These are phyloP conservation scores for Pseudopithomyces maydicus DNA, from an alignment of 2,329 filamentous ascomycete genomes.

Conservation along the genomic window DNA sequence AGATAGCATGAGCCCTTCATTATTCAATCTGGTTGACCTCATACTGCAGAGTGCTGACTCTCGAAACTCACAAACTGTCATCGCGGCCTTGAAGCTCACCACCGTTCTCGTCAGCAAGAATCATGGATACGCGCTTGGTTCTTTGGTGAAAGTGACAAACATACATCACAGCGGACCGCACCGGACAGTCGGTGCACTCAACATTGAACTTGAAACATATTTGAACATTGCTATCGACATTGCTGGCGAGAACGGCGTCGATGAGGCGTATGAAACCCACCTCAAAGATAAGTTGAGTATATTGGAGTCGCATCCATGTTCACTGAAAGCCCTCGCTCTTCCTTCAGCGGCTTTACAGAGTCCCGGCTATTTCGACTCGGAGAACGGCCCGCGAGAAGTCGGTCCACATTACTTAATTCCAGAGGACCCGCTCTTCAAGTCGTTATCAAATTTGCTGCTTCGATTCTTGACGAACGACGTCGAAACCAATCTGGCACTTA, in stretches of 20 bases:
- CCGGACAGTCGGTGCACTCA: conserved; percentile 74
- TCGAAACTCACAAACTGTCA: conserved; percentile 83
- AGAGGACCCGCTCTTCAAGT: conserved; percentile 62
- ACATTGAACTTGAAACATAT: conserved; percentile 75
- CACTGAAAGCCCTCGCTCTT: conserved; percentile 68
- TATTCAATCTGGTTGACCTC: conserved; percentile 93
- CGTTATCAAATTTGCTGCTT: conserved; percentile 65
- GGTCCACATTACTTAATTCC: conserved; percentile 64
- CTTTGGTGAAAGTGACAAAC: conserved; percentile 71
- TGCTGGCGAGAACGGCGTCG: conserved; percentile 71
- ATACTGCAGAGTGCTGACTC: conserved; percentile 85
- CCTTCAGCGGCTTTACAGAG: conserved; percentile 63
- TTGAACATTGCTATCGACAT: conserved; percentile 71
- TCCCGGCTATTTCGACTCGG: conserved; percentile 52
- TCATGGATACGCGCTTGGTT: conserved; percentile 81
- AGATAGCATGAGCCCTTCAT: conserved; percentile 76
- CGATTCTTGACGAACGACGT: conserved; percentile 89
- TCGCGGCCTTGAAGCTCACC: conserved; percentile 84
- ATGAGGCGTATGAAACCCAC: conserved; percentile 73
- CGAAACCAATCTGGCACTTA: conserved; percentile 87
- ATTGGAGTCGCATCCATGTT: conserved; percentile 76
- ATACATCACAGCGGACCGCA: conserved; percentile 59
- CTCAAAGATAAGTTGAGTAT: conserved; percentile 72
- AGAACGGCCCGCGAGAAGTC: conserved; percentile 64
- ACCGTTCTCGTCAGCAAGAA: conserved; percentile 86